phyloP scores from a whole-genome alignment of 805 yeast species.

The Metschnikowia amazonensis region DNA sequence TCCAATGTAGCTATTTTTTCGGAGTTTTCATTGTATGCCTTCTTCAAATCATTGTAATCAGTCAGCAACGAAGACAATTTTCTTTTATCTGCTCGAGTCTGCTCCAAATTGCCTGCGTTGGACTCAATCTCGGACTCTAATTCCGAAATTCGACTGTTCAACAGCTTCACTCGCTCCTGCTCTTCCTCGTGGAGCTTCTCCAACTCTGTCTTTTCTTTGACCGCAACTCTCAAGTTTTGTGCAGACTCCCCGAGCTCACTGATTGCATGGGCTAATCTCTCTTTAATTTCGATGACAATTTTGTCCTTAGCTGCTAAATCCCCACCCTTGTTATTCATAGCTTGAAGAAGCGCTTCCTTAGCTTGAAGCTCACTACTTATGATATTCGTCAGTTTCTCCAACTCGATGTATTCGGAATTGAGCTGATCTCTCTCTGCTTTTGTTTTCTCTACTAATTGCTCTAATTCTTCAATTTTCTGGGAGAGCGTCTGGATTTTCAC shows the following conservation, averaged over 20 bases:
- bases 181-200: constrained; percentile 5
- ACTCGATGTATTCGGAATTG: constrained; percentile 11
- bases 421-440: constrained; percentile 11
- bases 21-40: constrained; percentile 5
- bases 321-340: constrained; percentile 17
- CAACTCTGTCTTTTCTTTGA: constrained; percentile 12
- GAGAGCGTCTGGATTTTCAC: constrained; percentile 9
- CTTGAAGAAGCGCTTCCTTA: constrained; percentile 17
- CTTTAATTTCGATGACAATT: constrained; percentile 18
- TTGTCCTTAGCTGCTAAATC: constrained; percentile 19
- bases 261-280: constrained; percentile 16
- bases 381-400: constrained; percentile 16
- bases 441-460: constrained; percentile 6
- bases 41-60: constrained; percentile 5
- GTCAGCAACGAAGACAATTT: constrained; percentile 7
- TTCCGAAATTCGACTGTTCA: constrained; percentile 2
- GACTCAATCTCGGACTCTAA: constrained; percentile 7
- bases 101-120: constrained; percentile 4
- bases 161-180: neutral
- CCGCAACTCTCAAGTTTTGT: constrained; percentile 11
- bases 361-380: constrained; percentile 18
- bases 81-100: constrained; percentile 7
- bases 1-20: constrained; percentile 7
- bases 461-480: constrained; percentile 9
- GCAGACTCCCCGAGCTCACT: constrained; percentile 16